phyloP scores from a whole-genome alignment of 1,284 basidiomycete genomes.

The Pseudomicrostroma phylloplanum region DNA sequence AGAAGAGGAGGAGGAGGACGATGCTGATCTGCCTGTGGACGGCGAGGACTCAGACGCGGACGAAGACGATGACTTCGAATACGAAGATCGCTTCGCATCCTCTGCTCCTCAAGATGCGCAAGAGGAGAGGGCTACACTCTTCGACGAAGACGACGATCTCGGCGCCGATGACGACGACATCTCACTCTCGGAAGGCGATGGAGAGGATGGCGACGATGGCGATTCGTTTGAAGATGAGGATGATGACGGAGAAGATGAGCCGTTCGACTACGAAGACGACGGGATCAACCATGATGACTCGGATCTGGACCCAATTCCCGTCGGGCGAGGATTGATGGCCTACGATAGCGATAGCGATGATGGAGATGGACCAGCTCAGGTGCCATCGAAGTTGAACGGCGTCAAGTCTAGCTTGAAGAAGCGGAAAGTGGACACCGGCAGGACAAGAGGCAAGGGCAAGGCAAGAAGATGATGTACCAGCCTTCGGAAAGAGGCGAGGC shows the following conservation, averaged over 20 bases:
- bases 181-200: constrained; percentile 13
- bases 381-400: not conserved
- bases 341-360: not conserved
- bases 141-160: constrained; percentile 12
- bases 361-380: not conserved
- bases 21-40: constrained; percentile 13
- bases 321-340: not conserved
- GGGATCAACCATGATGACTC: constrained; percentile 9
- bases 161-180: constrained; percentile 14
- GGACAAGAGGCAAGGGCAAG: not conserved
- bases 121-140: constrained; percentile 20
- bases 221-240: constrained; percentile 18
- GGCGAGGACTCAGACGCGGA: constrained; percentile 20
- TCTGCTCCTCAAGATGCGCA: constrained; percentile 17
- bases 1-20: constrained; percentile 11
- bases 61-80: constrained; percentile 33
- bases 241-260: constrained; percentile 36
- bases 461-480: not conserved
- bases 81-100: constrained; percentile 30
- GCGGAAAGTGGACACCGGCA: not conserved
- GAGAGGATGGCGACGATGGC: constrained; percentile 14
- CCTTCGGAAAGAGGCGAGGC: too few species aligned
- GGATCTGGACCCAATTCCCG: not conserved
- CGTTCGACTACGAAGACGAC: constrained; percentile 21
- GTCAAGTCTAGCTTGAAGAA: not conserved